Conservation (phyloP, 208 protist species). For the Leishmania martiniquensis region DNA sequence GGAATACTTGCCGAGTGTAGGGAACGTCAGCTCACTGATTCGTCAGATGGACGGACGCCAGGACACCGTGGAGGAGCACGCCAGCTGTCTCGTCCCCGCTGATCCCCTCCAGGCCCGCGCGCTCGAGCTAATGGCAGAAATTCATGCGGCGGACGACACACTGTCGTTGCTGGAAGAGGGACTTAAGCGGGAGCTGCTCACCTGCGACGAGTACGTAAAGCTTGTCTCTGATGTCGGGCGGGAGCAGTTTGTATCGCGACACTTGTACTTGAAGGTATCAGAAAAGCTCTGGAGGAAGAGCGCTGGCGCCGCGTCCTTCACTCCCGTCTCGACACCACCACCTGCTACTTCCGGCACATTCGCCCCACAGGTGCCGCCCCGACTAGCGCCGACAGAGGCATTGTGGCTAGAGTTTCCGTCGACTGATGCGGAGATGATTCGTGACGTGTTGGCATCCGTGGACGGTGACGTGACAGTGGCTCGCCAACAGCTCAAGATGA, state of each 20-base stretch:
- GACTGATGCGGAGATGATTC: conserved; percentile 57
- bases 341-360: not conserved
- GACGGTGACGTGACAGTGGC: conserved; percentile 46
- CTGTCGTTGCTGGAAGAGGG: conserved; percentile 69
- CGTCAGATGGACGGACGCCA: conserved; percentile 36
- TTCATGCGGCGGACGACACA: conserved; percentile 71
- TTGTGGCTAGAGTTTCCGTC: conserved; percentile 61
- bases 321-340: conserved; percentile 5
- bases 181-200: conserved; percentile 58
- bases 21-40: conserved; percentile 48
- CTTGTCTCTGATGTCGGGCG: conserved; percentile 72
- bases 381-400: conserved; percentile 34
- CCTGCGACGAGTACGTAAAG: conserved; percentile 84
- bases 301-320: not conserved
- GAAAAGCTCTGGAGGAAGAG: conserved; percentile 31
- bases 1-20: conserved; percentile 51
- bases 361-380: conserved; percentile 36
- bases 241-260: conserved; percentile 76
- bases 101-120: conserved; percentile 63
- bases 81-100: conserved; percentile 50
- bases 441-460: conserved; percentile 48
- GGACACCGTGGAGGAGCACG: conserved; percentile 67
- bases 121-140: conserved; percentile 73
- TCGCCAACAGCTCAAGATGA: conserved; percentile 53
- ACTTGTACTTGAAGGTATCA: conserved; percentile 59